A percentile compares a stretch with the other conserved stretches of the same genome.
Conservation (phyloP, 805 yeast genomes). For the Saccharomycodes ludwigii region DNA sequence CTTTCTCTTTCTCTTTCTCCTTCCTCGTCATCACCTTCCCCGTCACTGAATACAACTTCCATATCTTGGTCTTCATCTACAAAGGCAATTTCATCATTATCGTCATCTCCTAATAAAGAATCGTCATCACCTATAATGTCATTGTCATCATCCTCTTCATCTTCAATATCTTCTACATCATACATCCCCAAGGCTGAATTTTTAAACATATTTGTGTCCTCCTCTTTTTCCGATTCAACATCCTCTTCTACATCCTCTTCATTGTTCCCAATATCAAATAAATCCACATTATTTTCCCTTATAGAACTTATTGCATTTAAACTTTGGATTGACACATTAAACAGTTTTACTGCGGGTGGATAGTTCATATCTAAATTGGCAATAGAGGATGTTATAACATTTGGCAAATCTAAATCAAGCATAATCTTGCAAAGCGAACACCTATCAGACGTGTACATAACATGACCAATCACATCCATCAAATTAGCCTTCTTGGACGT, state of each 20-base stretch:
- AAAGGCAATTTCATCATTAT: conserved; percentile 28
- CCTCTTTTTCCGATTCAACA: conserved; percentile 53
- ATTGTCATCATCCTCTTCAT: conserved; percentile 49
- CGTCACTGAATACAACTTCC: conserved; percentile 24
- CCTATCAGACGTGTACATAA: conserved; percentile 44
- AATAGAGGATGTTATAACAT: conserved; percentile 44
- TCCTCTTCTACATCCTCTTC: conserved; percentile 46
- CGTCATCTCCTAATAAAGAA: conserved; percentile 32
- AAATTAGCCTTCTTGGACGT: conserved; percentile 20
- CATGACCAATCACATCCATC: conserved; percentile 33
- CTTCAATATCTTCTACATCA: conserved; percentile 64
- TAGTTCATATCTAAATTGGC: conserved; percentile 62
- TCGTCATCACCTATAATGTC: conserved; percentile 35
- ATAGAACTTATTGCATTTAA: conserved; percentile 44
- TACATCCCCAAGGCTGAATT: conserved; percentile 93
- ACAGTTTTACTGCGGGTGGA: conserved; percentile 49
- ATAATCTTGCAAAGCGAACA: conserved; percentile 52
- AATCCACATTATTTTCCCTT: conserved; percentile 42
- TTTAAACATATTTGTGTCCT: conserved; percentile 69
- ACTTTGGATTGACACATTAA: conserved; percentile 48
- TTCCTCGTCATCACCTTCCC: conserved; percentile 22
- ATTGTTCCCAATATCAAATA: conserved; percentile 45
- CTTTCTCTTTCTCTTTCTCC: conserved; percentile 21
- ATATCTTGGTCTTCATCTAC: conserved; percentile 21
- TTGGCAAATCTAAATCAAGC: conserved; percentile 53